A percentile compares a stretch with the other conserved stretches of the same genome.
Evolutionary conservation across 768 basidiomycete genomes (phyloP).

Genomic region (Auricularia sp.): DNA sequence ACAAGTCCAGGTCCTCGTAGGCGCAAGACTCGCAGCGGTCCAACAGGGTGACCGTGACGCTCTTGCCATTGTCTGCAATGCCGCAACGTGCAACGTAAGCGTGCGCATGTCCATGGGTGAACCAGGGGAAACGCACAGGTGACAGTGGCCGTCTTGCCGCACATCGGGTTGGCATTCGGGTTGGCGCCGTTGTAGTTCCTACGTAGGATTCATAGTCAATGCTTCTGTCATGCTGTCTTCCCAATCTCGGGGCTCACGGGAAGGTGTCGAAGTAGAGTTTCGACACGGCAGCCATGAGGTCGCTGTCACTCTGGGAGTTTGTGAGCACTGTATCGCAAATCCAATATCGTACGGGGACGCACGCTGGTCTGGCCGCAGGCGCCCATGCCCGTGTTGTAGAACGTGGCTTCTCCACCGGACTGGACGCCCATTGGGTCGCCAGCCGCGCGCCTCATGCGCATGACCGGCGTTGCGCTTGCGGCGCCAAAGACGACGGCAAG

Average conservation of each 20-base stretch:
- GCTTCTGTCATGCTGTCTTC: not conserved
- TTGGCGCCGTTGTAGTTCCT: conserved; percentile 41
- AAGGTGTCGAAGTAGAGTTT: conserved; percentile 42
- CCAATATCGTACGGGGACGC: conserved; percentile 23
- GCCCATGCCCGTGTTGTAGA: conserved; percentile 49
- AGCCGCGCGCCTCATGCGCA: not conserved
- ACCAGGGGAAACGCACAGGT: conserved; percentile 32
- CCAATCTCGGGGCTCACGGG: conserved; percentile 34
- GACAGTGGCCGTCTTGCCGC: conserved; percentile 34
- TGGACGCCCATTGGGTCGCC: not conserved
- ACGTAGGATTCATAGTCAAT: conserved; percentile 23
- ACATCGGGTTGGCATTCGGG: conserved; percentile 71
- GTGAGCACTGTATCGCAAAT: conserved; percentile 55
- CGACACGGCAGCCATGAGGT: conserved; percentile 52
- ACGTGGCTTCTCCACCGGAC: conserved; percentile 24
- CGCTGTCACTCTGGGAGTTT: conserved; percentile 33
- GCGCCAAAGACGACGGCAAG: not conserved
- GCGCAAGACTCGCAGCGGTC: conserved; percentile 58
- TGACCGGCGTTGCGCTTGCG: not conserved
- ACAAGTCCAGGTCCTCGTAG: conserved; percentile 44
- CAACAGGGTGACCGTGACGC: conserved; percentile 36
- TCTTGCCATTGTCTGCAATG: conserved; percentile 38
- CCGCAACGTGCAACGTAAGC: conserved; percentile 4
- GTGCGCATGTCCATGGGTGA: conserved; percentile 4
- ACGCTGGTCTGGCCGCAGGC: conserved; percentile 51